Evolutionary conservation across 768 basidiomycete genomes (phyloP).

Genomic region (Xerocomus brunneocitrinus): DNA sequence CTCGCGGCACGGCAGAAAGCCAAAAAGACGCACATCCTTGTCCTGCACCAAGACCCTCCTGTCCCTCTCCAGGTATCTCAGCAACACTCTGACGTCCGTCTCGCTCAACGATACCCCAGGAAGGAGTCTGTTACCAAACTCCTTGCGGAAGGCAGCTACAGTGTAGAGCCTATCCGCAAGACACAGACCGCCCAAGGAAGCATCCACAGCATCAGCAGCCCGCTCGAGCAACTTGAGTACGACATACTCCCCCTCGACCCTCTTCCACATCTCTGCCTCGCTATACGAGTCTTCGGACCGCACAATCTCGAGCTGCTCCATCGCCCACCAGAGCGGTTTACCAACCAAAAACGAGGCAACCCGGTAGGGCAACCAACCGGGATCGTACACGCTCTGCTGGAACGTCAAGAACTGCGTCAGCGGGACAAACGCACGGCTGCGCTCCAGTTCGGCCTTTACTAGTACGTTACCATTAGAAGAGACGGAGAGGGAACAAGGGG

Average conservation of each 20-base stretch:
- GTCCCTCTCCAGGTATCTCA: constrained; percentile 81
- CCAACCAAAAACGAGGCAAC: constrained; percentile 69
- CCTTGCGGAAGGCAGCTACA: constrained; percentile 52
- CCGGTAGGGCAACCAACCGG: constrained; percentile 65
- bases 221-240: constrained; percentile 58
- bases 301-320: constrained; percentile 72
- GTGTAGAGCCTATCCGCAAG: constrained; percentile 61
- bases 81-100: constrained; percentile 60
- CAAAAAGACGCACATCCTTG: constrained; percentile 49
- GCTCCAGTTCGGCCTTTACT: constrained; percentile 66
- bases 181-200: constrained; percentile 38
- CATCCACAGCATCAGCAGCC: constrained; percentile 55
- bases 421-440: constrained; percentile 42
- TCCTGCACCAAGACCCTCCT: constrained; percentile 57
- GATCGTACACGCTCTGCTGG: constrained; percentile 59
- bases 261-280: constrained; percentile 46
- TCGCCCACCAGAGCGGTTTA: constrained; percentile 82
- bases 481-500: background rate
- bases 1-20: background rate
- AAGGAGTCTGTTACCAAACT: constrained; percentile 46
- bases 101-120: constrained; percentile 49
- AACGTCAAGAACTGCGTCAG: constrained; percentile 52
- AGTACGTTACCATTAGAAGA: constrained; percentile 35
- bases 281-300: constrained; percentile 52
- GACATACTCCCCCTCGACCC: constrained; percentile 70